Conservation (phyloP, 306 rosid species). For the Acacia crassicarpa region DNA sequence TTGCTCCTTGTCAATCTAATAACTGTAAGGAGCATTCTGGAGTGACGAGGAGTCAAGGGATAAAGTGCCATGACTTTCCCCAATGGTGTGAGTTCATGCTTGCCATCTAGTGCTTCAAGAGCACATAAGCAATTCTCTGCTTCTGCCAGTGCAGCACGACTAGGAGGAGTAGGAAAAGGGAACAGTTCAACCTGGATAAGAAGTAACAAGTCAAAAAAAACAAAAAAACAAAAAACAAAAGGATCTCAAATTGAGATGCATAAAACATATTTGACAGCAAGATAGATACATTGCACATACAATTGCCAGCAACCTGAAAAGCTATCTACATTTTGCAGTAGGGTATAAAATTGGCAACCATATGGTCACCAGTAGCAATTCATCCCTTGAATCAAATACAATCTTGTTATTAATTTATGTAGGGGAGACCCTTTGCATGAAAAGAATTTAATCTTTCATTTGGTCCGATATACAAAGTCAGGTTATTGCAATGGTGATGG, state of each 20-base stretch:
- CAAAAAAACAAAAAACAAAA: not conserved
- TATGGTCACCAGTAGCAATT: not conserved
- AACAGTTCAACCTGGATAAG: constrained; percentile 67
- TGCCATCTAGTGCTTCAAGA: constrained; percentile 82
- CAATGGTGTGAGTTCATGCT: constrained; percentile 60
- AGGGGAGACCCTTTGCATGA: not conserved
- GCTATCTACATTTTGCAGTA: not conserved
- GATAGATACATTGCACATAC: constrained; percentile 9
- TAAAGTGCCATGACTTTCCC: constrained; percentile 86
- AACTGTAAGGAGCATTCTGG: constrained; percentile 85
- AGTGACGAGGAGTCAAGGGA: constrained; percentile 97
- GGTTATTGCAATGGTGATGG: constrained; percentile 7
- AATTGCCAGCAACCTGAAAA: constrained; percentile 14
- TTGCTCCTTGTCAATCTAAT: constrained; percentile 53
- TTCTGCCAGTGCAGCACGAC: constrained; percentile 56
- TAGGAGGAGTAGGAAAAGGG: constrained; percentile 92
- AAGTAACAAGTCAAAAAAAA: not conserved
- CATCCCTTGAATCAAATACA: constrained; percentile 10
- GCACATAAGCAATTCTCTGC: constrained; percentile 85
- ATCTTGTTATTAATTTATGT: constrained; percentile 10
- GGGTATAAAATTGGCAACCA: not conserved
- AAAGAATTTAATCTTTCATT: not conserved
- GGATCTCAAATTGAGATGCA: not conserved
- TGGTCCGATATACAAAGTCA: constrained; percentile 5
- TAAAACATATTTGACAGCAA: not conserved